phyloP scores from a whole-genome alignment of 805 yeast genomes.

The Candida tallmaniae region DNA sequence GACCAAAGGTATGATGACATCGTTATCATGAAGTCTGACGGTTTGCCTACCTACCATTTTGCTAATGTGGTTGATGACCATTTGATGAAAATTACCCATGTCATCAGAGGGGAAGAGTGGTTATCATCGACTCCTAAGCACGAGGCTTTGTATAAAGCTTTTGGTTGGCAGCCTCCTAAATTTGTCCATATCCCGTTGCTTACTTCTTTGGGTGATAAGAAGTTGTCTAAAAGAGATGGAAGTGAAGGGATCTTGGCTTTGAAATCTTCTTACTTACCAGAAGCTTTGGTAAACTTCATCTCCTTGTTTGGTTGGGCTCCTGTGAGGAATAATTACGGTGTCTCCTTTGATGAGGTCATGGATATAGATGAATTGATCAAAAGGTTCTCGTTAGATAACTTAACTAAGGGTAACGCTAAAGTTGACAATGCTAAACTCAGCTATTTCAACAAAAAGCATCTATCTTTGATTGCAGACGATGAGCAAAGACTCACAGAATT shows the following conservation, averaged over 20 bases:
- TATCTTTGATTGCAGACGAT: conserved; percentile 7
- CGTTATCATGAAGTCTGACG: conserved; percentile 86
- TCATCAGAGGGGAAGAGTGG: conserved; percentile 98
- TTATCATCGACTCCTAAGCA: conserved; percentile 94
- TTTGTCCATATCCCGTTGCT: conserved; percentile 89
- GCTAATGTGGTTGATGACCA: conserved; percentile 97
- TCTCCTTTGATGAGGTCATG: conserved; percentile 49
- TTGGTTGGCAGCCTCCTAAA: conserved; percentile 79
- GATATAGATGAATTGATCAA: conserved; percentile 47
- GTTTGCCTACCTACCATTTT: conserved; percentile 92
- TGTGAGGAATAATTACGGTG: conserved; percentile 48
- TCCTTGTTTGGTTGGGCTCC: conserved; percentile 97
- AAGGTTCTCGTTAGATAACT: conserved; percentile 59
- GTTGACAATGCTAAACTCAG: conserved; percentile 74
- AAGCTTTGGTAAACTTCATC: conserved; percentile 80
- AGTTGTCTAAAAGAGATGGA: conserved; percentile 81
- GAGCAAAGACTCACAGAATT: neutral
- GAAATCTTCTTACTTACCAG: conserved; percentile 61
- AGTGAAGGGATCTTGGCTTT: conserved; percentile 68
- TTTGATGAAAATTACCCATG: conserved; percentile 88
- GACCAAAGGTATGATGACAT: conserved; percentile 88
- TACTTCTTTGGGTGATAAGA: conserved; percentile 68
- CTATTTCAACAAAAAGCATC: conserved; percentile 72
- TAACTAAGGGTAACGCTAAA: conserved; percentile 92
- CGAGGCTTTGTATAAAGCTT: conserved; percentile 76